Conservation (phyloP, 2,329 filamentous ascomycete genomes). For the Pseudogymnoascus sp. region DNA sequence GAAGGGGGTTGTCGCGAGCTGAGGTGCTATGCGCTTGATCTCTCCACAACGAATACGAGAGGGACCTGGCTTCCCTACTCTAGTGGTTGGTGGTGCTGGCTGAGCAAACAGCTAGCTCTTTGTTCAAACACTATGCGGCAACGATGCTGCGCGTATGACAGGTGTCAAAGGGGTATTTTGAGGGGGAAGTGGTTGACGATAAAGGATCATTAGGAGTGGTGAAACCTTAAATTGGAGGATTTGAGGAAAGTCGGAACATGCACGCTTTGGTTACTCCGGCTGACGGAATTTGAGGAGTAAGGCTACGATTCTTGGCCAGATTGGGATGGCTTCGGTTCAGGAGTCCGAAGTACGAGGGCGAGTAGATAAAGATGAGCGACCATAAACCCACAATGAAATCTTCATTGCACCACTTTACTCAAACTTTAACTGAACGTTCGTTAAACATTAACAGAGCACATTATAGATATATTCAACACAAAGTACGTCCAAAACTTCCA, state of each 20-base stretch:
- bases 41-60: neutral
- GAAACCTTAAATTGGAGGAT: slow-evolving; percentile 1
- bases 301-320: neutral
- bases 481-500: neutral
- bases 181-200: neutral
- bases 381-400: neutral
- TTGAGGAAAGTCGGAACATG: neutral
- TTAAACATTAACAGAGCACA: neutral
- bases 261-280: neutral
- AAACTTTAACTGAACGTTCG: slow-evolving; percentile 3
- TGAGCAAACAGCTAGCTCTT: slow-evolving; percentile 4
- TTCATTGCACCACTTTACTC: neutral
- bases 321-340: slow-evolving; percentile 4
- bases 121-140: slow-evolving; percentile 3
- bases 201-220: neutral
- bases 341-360: neutral
- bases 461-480: neutral
- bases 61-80: neutral
- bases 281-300: neutral
- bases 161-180: neutral
- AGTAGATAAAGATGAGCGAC: neutral
- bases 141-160: neutral
- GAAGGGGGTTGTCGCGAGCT: neutral
- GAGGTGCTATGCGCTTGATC: neutral
- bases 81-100: neutral